phyloP scores from a whole-genome alignment of 495 filamentous ascomycete genomes.

The Talaromyces adpressus region DNA sequence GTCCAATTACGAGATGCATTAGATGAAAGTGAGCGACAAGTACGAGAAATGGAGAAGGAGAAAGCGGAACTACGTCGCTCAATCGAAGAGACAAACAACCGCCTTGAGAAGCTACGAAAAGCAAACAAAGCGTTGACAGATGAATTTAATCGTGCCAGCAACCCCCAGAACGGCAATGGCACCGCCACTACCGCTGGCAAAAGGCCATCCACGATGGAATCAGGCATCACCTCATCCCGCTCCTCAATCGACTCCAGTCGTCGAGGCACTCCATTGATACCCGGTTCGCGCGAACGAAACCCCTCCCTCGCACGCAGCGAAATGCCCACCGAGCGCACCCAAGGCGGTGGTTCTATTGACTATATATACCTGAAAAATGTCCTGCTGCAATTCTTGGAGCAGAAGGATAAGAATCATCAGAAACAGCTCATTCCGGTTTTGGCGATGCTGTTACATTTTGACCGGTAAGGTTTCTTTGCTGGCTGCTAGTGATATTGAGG shows the following conservation, averaged over 20 bases:
- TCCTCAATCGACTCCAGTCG: conserved; percentile 60
- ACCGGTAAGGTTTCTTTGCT: conserved; percentile 52
- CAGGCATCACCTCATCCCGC: conserved; percentile 48
- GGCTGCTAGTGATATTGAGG: conserved; percentile 1
- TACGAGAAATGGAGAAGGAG: conserved; percentile 72
- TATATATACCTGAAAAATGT: conserved; percentile 93
- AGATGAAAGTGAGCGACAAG: conserved; percentile 81
- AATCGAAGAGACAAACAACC: conserved; percentile 67
- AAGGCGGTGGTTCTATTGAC: conserved; percentile 44
- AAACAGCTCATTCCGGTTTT: conserved; percentile 87
- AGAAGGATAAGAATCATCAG: conserved; percentile 85
- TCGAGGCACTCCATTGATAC: conserved; percentile 23
- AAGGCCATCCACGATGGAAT: conserved; percentile 21
- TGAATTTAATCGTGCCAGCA: conserved; percentile 23
- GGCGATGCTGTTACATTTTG: conserved; percentile 85
- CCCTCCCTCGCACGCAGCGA: conserved; percentile 33
- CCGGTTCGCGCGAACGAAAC: conserved; percentile 32
- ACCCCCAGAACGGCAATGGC: neutral
- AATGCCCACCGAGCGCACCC: conserved; percentile 23
- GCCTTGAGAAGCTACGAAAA: conserved; percentile 75
- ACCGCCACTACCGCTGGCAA: neutral
- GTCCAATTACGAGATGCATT: conserved; percentile 68
- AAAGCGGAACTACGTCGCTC: conserved; percentile 65
- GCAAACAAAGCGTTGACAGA: conserved; percentile 51
- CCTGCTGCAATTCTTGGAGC: conserved; percentile 87